These are phyloP conservation scores for Monilinia laxa DNA, from an alignment of 2,329 filamentous ascomycete species.

Conservation along the genomic window DNA sequence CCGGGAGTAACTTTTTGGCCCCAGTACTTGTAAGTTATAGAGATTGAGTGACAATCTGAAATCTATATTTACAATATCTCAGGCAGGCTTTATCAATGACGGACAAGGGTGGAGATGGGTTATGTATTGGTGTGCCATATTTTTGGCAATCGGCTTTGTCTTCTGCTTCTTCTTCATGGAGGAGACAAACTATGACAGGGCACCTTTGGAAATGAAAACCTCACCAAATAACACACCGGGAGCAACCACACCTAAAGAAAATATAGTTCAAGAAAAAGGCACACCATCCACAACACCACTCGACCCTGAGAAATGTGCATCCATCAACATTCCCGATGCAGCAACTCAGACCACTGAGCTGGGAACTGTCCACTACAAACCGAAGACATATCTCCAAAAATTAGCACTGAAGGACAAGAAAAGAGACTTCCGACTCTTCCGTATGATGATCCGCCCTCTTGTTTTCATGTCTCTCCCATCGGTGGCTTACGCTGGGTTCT, in stretches of 20 bases:
- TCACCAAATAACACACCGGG: conserved; percentile 21
- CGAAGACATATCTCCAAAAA: conserved; percentile 37
- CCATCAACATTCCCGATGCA: not conserved
- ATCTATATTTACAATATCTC: not conserved
- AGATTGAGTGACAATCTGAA: not conserved
- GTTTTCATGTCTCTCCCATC: conserved; percentile 41
- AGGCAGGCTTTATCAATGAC: conserved; percentile 50
- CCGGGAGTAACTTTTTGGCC: conserved; percentile 48
- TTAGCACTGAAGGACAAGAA: conserved; percentile 33
- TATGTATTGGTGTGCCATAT: conserved; percentile 55
- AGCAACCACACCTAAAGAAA: conserved; percentile 25
- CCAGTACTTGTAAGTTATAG: conserved; percentile 44
- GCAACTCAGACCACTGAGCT: conserved; percentile 1
- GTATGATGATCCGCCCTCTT: conserved; percentile 36
- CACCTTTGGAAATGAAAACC: conserved; percentile 24
- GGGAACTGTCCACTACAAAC: conserved; percentile 25
- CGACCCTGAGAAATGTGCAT: conserved; percentile 28
- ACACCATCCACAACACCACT: conserved; percentile 3
- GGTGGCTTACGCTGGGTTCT: conserved; percentile 41
- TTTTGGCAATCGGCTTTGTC: conserved; percentile 49
- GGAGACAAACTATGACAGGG: conserved; percentile 51
- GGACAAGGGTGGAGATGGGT: conserved; percentile 52
- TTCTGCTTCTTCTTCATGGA: conserved; percentile 60
- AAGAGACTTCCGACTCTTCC: conserved; percentile 38
- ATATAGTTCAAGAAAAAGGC: not conserved